Evolutionary conservation across 805 yeast species (phyloP), one percentile per base, ranked within the genome.

Genomic region (Yamadazyma sp.): DNA sequence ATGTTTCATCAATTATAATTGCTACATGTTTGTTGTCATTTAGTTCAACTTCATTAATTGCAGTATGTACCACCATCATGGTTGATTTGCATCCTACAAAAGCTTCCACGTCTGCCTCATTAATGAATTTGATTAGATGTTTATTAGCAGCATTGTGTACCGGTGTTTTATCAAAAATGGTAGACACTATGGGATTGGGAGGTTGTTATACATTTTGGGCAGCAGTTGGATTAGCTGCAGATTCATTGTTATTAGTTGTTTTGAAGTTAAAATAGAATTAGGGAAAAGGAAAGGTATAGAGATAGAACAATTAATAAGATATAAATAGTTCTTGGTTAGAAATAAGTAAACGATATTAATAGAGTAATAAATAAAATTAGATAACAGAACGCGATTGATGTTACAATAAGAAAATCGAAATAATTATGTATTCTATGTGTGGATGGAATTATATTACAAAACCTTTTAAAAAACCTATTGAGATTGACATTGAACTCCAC

Each of bases 401-500:
- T n/a, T n/a, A n/a, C n/a, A n/a, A n/a, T n/a, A n/a, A n/a, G n/a
- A n/a, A n/a, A n/a, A n/a, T n/a, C n/a, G n/a, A n/a, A 20, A 20
- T 20, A 20, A 20, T 20, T 20, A 20, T n/a, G n/a, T n/a, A n/a
- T n/a, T n/a, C n/a, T n/a, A n/a, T n/a, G n/a, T n/a, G n/a, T n/a
- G n/a, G n/a, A n/a, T n/a, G n/a, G n/a, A n/a, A n/a, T n/a, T n/a
- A n/a, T n/a, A n/a, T n/a, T n/a, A n/a, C n/a, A n/a, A n/a, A n/a
- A n/a, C n/a, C n/a, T n/a, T n/a, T n/a, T n/a, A n/a, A 22, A 16
- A 14, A 27, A 27, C 5, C 64, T 76, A 88, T 75, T 88, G 96
- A 58, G 91, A 83, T 47, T 96, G 95, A 77, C 97, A 88, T 76
- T 88, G 94, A 39, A 86, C 94, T 50, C 88, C 86, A 31, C 76